Conservation (phyloP, 345 rosid species). For the Sonneratia caseolaris region DNA sequence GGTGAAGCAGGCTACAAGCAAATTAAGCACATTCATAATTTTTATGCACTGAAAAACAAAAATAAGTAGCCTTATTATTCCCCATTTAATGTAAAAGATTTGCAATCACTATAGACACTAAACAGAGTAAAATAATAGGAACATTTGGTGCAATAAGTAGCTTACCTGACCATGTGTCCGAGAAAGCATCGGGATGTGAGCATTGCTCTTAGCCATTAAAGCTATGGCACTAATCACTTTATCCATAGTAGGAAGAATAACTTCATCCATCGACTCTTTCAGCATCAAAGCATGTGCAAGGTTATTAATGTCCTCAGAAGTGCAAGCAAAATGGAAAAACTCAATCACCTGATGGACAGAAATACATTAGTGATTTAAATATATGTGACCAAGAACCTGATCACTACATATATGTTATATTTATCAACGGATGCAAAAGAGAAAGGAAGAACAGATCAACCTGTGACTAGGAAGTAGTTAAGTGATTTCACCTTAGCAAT, state of each 20-base stretch:
- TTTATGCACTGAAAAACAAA: neutral
- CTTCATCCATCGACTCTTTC: conserved; percentile 50
- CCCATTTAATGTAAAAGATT: neutral
- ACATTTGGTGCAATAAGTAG: neutral
- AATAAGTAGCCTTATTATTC: neutral
- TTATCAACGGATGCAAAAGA: neutral
- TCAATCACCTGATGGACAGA: conserved; percentile 57
- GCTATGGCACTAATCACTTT: conserved; percentile 48
- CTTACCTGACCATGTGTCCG: conserved; percentile 94
- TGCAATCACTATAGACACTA: neutral
- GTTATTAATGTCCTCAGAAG: conserved; percentile 94
- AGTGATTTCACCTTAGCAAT: conserved; percentile 50
- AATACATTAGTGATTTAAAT: neutral
- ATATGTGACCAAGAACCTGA: neutral
- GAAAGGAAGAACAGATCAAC: neutral
- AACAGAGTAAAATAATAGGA: neutral
- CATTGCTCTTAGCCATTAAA: conserved; percentile 56
- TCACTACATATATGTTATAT: neutral
- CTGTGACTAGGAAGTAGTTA: neutral
- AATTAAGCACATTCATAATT: conserved; percentile 5
- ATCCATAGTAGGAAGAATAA: conserved; percentile 67
- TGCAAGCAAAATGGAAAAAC: conserved; percentile 93
- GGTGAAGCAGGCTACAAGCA: conserved; percentile 83
- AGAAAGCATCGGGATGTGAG: conserved; percentile 78
- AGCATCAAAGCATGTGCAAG: conserved; percentile 91